Conservation (phyloP, 495 filamentous ascomycete genomes). For the Penicillium angulare region DNA sequence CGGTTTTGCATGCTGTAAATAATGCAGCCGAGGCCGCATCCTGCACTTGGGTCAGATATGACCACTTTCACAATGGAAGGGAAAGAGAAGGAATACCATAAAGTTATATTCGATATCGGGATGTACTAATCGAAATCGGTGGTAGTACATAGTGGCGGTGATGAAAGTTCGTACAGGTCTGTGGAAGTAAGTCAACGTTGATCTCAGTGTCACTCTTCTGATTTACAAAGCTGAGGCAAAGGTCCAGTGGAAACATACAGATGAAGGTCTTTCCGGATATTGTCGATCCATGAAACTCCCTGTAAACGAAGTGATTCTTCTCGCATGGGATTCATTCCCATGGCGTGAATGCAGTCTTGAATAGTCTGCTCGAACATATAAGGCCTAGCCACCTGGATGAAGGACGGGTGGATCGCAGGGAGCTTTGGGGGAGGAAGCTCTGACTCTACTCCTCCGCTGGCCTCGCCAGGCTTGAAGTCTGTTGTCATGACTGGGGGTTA, state of each 20-base stretch:
- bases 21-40: slow-evolving; percentile 86
- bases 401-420: slow-evolving; percentile 64
- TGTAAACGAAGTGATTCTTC: slow-evolving; percentile 72
- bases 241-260: slow-evolving; percentile 49
- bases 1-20: slow-evolving; percentile 93
- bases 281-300: slow-evolving; percentile 79
- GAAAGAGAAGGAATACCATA: slow-evolving; percentile 31
- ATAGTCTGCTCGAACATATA: slow-evolving; percentile 65
- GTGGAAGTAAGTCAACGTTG: slow-evolving; percentile 8
- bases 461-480: too few species aligned
- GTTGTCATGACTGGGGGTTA: too few species aligned
- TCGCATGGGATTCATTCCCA: slow-evolving; percentile 54
- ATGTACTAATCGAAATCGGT: slow-evolving; percentile 81
- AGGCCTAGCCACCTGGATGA: slow-evolving; percentile 67
- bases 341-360: slow-evolving; percentile 53
- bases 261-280: slow-evolving; percentile 65
- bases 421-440: slow-evolving; percentile 23
- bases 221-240: background rate
- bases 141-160: slow-evolving; percentile 82
- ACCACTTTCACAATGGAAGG: background rate
- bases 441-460: slow-evolving; percentile 6
- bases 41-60: slow-evolving; percentile 31
- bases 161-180: slow-evolving; percentile 81
- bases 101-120: slow-evolving; percentile 67
- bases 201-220: slow-evolving; percentile 1